These are phyloP conservation scores for Ustilago loliicola DNA, from an alignment of 1,284 basidiomycete genomes.

Conservation along the genomic window DNA sequence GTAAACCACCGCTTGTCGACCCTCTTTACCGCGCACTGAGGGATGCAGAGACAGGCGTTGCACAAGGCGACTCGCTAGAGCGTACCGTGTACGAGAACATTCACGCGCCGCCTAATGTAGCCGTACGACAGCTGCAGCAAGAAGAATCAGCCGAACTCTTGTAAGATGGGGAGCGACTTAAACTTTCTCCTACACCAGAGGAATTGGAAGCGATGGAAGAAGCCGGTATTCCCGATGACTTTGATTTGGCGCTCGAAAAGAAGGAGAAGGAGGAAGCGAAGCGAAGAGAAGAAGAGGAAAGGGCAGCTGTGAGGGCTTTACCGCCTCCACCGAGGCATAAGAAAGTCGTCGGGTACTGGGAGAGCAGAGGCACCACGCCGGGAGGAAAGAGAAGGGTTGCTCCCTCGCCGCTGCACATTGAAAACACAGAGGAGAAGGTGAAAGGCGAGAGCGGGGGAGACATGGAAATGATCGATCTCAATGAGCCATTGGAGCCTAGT, in stretches of 20 bases:
- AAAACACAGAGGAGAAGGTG: neutral
- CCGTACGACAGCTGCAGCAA: constrained; percentile 27
- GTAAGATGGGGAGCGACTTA: constrained; percentile 63
- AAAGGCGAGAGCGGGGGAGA: neutral
- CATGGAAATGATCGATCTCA: constrained; percentile 27
- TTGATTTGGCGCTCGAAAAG: constrained; percentile 57
- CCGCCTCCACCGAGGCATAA: constrained; percentile 59
- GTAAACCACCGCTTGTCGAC: constrained; percentile 72
- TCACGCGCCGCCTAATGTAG: constrained; percentile 36
- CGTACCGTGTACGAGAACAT: constrained; percentile 54
- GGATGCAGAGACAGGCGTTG: constrained; percentile 74
- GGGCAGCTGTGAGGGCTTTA: constrained; percentile 46
- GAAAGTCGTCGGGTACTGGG: constrained; percentile 36
- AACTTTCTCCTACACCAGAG: constrained; percentile 66
- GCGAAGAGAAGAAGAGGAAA: constrained; percentile 30
- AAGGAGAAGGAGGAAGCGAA: constrained; percentile 35
- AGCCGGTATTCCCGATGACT: constrained; percentile 67
- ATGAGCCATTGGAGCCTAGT: constrained; percentile 5
- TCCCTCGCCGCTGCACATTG: constrained; percentile 21
- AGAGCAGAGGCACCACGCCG: constrained; percentile 9
- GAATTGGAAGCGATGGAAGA: constrained; percentile 66
- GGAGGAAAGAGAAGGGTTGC: constrained; percentile 29
- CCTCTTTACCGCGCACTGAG: constrained; percentile 72
- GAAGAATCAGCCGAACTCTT: constrained; percentile 52
- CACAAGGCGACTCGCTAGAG: constrained; percentile 72